Base-by-base conservation (phyloP, 306 rosid species). In the Vigna unguiculata region DNA sequence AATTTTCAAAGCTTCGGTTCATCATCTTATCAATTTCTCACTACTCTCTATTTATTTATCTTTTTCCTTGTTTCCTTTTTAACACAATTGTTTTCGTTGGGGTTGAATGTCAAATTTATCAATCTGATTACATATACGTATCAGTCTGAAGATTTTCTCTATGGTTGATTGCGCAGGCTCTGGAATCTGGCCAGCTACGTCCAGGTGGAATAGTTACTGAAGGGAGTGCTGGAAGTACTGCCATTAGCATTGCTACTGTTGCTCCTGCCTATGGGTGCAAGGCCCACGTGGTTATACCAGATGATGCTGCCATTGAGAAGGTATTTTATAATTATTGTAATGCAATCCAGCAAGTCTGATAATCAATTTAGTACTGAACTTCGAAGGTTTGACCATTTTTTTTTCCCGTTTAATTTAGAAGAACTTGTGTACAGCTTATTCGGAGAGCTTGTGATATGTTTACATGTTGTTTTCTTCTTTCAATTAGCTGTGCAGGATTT, bases 141-240 rank as follows among this genome's bases (percentile, higher is more conserved):
- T 34, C 40, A 34, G 9, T 11, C 54, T 49, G 7, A 49, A 16
- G 10, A n/a, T 16, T 16, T 7, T 6, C 4, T 17, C 21, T n/a
- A 41, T 66, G 41, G n/a, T 34, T 62, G 47, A 62, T 84, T 82
- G 1, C 46, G 72, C 78, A 93, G 98, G 98, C 97, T 78, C 82
- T 93, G 69, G 88, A 84, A 72, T 90, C 91, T 75, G 93, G 91
- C 41, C 83, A 83, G 83, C 91, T 93, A 30, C 73, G 65, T 48
- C 86, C 67, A 45, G 98, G 96, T 63, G 98, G 98, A 48, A 80
- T 93, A 16, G 90, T 93, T 81, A 93, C 97, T 15, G 97, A 94
- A 84, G 98, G 98, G 57, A 91, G 97, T 79, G 96, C 94, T 9
- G 97, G 97, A 74, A 94, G 97, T 83, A 94, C 96, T 15, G 98